These are phyloP conservation scores for Colletotrichum sp. DNA, from an alignment of 2,329 filamentous ascomycete species.

Conservation along the genomic window DNA sequence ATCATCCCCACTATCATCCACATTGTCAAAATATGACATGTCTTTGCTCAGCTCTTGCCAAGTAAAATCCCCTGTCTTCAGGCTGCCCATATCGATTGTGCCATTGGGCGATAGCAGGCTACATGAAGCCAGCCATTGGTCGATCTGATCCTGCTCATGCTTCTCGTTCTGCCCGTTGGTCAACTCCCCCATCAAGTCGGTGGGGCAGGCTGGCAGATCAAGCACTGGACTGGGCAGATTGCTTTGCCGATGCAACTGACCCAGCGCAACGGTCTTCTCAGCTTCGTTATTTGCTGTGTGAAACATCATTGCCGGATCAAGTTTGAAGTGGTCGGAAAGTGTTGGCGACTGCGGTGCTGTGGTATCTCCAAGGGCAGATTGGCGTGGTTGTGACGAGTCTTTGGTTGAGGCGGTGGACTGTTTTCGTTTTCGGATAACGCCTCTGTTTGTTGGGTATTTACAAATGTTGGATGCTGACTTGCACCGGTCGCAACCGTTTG, in stretches of 20 bases:
- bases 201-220: neutral
- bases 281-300: neutral
- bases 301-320: neutral
- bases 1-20: neutral
- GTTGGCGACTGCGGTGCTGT: neutral
- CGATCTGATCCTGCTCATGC: conserved; percentile 2
- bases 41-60: neutral
- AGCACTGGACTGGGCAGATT: neutral
- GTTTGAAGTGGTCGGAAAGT: neutral
- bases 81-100: neutral
- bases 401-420: neutral
- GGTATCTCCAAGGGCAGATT: neutral
- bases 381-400: neutral
- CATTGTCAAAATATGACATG: neutral
- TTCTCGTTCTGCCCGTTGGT: neutral
- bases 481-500: neutral
- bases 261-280: neutral
- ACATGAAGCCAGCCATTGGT: conserved; percentile 1
- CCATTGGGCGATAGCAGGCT: neutral
- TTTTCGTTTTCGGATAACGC: neutral
- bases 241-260: neutral
- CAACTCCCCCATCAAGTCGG: neutral
- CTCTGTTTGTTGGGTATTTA: neutral
- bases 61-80: neutral
- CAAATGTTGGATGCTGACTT: neutral